Evolutionary conservation across 768 basidiomycete genomes (phyloP).

Genomic region (Sutorius australiensis): DNA sequence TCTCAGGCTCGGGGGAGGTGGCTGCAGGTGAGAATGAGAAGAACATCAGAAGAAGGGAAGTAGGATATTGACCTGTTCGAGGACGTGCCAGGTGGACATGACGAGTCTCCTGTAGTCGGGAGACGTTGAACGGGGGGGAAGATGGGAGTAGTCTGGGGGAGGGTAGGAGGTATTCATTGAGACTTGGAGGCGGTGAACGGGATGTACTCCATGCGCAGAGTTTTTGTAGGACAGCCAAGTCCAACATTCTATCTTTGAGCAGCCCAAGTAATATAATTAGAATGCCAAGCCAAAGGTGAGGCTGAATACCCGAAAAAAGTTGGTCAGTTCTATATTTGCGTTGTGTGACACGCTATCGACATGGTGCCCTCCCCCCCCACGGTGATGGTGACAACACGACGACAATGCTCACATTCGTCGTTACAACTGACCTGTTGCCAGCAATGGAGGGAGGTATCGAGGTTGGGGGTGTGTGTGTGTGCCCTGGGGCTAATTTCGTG

Average conservation of each 20-base stretch:
- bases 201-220: slow-evolving; percentile 21
- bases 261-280: slow-evolving; percentile 38
- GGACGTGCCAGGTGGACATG: slow-evolving; percentile 42
- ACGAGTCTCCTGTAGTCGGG: slow-evolving; percentile 34
- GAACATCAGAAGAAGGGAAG: neutral
- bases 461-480: neutral
- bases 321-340: slow-evolving; percentile 20
- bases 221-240: slow-evolving; percentile 45
- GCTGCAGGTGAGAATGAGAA: slow-evolving; percentile 35
- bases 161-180: slow-evolving; percentile 27
- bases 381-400: neutral
- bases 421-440: neutral
- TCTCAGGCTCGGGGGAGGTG: slow-evolving; percentile 75
- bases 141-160: slow-evolving; percentile 16
- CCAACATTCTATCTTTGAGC: slow-evolving; percentile 45
- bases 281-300: slow-evolving; percentile 41
- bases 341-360: slow-evolving; percentile 5
- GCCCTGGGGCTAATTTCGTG: slow-evolving; percentile 23
- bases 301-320: slow-evolving; percentile 31
- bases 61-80: slow-evolving; percentile 40
- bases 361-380: neutral
- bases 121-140: slow-evolving; percentile 8
- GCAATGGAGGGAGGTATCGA: neutral
- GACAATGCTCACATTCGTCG: neutral
- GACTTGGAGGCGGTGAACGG: slow-evolving; percentile 14